Evolutionary conservation across 345 rosid species (phyloP).

Genomic region (Eucalyptus pauciflora): DNA sequence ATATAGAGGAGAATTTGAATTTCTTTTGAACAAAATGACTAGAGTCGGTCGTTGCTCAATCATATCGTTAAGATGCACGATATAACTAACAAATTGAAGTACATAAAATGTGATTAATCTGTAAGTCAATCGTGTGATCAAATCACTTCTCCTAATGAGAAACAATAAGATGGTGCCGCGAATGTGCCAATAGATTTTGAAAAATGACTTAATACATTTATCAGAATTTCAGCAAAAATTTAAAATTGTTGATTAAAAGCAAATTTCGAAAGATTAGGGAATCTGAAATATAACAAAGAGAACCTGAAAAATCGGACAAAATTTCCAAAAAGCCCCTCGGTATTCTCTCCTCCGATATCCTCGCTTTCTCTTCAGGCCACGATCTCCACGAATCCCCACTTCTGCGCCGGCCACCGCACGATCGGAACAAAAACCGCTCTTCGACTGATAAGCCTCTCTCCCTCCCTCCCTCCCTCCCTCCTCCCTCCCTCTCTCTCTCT

Average conservation of each 20-base stretch:
- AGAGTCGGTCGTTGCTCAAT: accelerated
- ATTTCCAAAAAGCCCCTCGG: not conserved
- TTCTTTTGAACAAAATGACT: too few species aligned
- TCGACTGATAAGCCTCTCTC: not conserved
- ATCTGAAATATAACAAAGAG: not conserved
- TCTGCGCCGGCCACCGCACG: not conserved
- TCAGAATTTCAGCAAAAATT: not conserved
- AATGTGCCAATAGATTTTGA: not conserved
- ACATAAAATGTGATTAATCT: too few species aligned
- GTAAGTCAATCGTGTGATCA: not conserved
- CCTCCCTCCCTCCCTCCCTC: not conserved
- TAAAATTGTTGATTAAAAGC: not conserved
- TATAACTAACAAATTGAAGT: not conserved
- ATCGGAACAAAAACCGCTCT: not conserved
- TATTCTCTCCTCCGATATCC: not conserved
- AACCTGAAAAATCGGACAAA: not conserved
- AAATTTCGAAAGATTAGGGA: not conserved
- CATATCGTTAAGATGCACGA: accelerated
- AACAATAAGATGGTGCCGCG: accelerated
- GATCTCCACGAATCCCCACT: not conserved
- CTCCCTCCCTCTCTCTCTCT: not conserved
- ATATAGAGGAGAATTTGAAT: too few species aligned
- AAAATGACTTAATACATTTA: not conserved
- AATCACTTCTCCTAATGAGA: not conserved
- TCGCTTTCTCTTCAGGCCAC: not conserved